A percentile compares a stretch with the other conserved stretches of the same genome.
phyloP scores from a whole-genome alignment of 1,284 basidiomycete species.

The Heliocybe sulcata region DNA sequence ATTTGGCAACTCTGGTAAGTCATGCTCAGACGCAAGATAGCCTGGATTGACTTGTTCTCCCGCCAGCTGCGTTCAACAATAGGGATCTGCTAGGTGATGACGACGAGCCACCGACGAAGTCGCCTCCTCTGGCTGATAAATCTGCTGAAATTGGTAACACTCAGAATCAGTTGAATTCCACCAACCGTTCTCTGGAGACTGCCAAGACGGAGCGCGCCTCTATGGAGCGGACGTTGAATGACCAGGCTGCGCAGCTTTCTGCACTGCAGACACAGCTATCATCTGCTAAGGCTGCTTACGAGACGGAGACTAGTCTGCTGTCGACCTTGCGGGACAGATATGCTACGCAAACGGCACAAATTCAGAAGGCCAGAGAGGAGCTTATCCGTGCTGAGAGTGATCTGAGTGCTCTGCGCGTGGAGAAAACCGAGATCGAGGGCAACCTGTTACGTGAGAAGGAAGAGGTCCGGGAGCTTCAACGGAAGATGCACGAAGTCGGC shows the following conservation, averaged over 20 bases:
- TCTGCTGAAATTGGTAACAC: conserved; percentile 82
- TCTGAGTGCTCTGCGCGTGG: conserved; percentile 80
- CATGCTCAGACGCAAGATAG: conserved; percentile 4
- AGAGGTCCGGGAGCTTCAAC: conserved; percentile 83
- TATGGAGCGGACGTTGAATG: conserved; percentile 50
- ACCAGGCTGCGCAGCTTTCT: conserved; percentile 64
- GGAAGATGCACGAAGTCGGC: conserved; percentile 76
- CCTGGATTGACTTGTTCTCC: not conserved
- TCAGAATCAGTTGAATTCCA: conserved; percentile 81
- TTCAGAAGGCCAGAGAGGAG: conserved; percentile 73
- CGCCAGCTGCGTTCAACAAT: conserved; percentile 16
- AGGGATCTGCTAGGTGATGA: conserved; percentile 66
- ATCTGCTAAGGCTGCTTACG: conserved; percentile 74
- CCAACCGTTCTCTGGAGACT: conserved; percentile 59
- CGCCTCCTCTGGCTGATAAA: conserved; percentile 54
- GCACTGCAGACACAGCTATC: conserved; percentile 70
- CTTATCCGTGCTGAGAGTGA: conserved; percentile 91
- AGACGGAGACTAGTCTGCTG: conserved; percentile 77
- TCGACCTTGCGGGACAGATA: conserved; percentile 69
- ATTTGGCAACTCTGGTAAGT: conserved; percentile 20
- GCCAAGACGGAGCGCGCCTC: conserved; percentile 51
- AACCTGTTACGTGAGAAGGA: conserved; percentile 89
- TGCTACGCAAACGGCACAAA: conserved; percentile 64
- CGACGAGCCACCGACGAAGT: conserved; percentile 45
- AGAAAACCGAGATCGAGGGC: conserved; percentile 92